phyloP scores from a whole-genome alignment of 2,329 filamentous ascomycete genomes.

The Sporothrix pallida region DNA sequence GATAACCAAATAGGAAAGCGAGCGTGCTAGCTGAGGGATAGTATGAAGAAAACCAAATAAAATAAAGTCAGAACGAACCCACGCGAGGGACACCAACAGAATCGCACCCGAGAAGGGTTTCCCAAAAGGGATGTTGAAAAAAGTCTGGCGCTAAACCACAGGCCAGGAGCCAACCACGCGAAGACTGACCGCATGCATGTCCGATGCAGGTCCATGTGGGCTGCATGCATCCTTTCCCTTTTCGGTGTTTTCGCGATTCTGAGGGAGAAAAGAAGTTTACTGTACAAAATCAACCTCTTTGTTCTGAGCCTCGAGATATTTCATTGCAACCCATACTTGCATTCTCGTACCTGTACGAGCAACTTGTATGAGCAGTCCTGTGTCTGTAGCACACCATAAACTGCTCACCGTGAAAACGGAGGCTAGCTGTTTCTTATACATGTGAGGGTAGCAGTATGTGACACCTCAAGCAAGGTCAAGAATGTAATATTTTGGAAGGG shows the following conservation, averaged over 20 bases:
- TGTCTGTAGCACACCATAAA: no score
- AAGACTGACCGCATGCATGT: not conserved
- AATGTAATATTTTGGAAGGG: not conserved
- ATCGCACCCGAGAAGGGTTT: not conserved
- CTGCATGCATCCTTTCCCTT: slow-evolving; percentile 10
- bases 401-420: no score
- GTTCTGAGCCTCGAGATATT: not conserved
- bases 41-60: not conserved
- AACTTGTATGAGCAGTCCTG: not conserved
- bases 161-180: slow-evolving; percentile 21
- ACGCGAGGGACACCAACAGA: not conserved
- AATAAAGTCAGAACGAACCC: no score
- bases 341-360: not conserved
- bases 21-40: not conserved
- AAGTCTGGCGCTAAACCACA: slow-evolving; percentile 28
- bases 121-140: not conserved
- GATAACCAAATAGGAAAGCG: not conserved
- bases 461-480: not conserved
- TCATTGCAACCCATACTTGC: not conserved
- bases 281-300: not conserved
- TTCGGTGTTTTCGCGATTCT: not conserved
- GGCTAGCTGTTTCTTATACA: not conserved
- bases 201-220: slow-evolving; percentile 20
- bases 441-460: not conserved
- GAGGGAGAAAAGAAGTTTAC: not conserved